A percentile compares a stretch with the other conserved stretches of the same genome.
Evolutionary conservation across 1,284 basidiomycete genomes (phyloP).

Genomic region (Pseudozyma hubeiensis): DNA sequence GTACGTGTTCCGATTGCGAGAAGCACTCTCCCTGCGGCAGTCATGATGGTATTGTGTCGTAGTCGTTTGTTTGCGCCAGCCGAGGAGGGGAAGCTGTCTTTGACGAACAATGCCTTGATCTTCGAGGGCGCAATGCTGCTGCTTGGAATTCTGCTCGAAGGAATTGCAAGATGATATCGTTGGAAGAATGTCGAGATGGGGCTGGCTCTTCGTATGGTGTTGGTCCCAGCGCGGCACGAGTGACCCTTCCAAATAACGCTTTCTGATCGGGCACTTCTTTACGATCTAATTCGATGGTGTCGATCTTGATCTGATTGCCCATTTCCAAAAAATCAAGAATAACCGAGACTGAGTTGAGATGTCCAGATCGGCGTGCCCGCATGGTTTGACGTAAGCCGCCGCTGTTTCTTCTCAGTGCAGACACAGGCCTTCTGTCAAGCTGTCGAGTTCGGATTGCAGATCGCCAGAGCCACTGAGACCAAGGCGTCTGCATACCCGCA

Average conservation of each 20-base stretch:
- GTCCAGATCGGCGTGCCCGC: slow-evolving; percentile 35
- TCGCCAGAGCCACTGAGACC: not conserved
- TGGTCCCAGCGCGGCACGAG: slow-evolving; percentile 22
- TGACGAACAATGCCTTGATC: too few species aligned
- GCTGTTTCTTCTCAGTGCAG: too few species aligned
- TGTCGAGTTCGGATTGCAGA: not conserved
- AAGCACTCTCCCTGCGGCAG: slow-evolving; percentile 21
- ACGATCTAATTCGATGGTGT: not conserved
- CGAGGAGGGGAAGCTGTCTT: too few species aligned
- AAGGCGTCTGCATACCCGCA: not conserved
- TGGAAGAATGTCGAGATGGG: not conserved
- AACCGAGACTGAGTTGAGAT: slow-evolving; percentile 6
- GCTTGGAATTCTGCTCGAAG: not conserved
- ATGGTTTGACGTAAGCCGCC: slow-evolving; percentile 22
- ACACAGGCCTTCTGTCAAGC: not conserved
- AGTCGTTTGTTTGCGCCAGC: not conserved
- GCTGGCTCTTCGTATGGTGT: slow-evolving; percentile 10
- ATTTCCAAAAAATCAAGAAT: too few species aligned
- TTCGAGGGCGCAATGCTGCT: not conserved
- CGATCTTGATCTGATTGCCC: too few species aligned
- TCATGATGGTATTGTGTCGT: slow-evolving; percentile 15
- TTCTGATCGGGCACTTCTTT: slow-evolving; percentile 7
- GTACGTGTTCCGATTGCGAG: slow-evolving; percentile 36
- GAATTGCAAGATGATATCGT: not conserved
- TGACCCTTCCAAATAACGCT: slow-evolving; percentile 4